Base-by-base conservation (phyloP, 164 flowering plant genomes). In the Buxus sempervirens region DNA sequence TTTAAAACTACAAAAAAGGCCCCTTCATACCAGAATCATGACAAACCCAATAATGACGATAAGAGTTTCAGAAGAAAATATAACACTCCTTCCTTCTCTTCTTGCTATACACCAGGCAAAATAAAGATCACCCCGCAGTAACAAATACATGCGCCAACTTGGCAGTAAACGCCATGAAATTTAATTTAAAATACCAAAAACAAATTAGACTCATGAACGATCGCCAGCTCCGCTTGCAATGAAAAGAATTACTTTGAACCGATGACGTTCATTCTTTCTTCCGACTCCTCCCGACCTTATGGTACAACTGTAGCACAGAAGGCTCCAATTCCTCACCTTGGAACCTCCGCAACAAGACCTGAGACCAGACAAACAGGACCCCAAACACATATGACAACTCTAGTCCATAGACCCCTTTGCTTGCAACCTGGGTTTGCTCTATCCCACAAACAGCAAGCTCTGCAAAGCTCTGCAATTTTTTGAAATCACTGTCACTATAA, bases 21-120 rank as follows among this genome's bases (percentile, higher is more conserved):
- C n/a, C n/a, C n/a, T n/a, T n/a, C n/a, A n/a, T n/a, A n/a, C n/a
- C n/a, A n/a, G 7, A 32, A 32, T 7, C 38, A 32, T 3, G 3
- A 32, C 5, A 32, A 32, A 3, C 38, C 38, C 38, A 32, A 32
- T 3, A 32, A 32, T 32, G 38, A 32, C 38, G 7, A 32, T 3
- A 32, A 32, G 38, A 32, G 7, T 7, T 7, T 32, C 38, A 32
- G 8, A 32, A 16, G 14, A 14, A 20, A 18, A 26, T n/a, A 32
- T 32, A 32, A 32, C 14, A 22, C 20, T 20, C 19, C 18, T 10
- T 60, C 32, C 13, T 19, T 1, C 32, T n/a, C 26, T 60, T 23
- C 63, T 32, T 18, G 60, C 23, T 58, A 58, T 60, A 60, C 45
- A 60, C 63, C 63, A 60, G 63, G 63, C 63, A 60, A 60, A 13